Evolutionary conservation across 1,284 basidiomycete genomes (phyloP).

Genomic region (Anthracocystis panici-leucophaei): DNA sequence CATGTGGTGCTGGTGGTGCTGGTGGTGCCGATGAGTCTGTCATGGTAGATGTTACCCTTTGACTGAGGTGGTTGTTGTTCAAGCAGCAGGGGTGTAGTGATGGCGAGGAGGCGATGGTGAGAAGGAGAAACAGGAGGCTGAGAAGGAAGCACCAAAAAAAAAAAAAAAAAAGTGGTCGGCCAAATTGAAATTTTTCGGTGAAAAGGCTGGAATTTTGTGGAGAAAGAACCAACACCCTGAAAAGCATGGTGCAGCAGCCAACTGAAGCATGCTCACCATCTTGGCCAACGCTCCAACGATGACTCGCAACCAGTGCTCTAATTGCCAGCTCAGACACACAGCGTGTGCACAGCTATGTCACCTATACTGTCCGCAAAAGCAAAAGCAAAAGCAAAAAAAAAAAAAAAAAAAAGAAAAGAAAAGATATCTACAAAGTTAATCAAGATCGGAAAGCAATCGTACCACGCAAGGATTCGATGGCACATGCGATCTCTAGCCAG

Average conservation of each 20-base stretch:
- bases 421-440: too few relatives aligned
- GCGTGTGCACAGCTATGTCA: too few relatives aligned
- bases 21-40: conserved; percentile 2
- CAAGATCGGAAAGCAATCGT: too few relatives aligned
- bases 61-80: background rate
- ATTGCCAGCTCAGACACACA: too few relatives aligned
- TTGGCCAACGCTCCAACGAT: background rate
- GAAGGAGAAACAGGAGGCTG: background rate
- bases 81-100: background rate
- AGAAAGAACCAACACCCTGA: background rate
- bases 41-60: background rate
- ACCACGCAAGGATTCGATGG: too few relatives aligned
- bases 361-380: too few relatives aligned
- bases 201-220: conserved; percentile 6
- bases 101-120: background rate
- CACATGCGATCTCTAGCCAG: too few relatives aligned
- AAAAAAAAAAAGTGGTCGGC: conserved; percentile 5
- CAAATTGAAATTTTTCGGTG: conserved; percentile 4
- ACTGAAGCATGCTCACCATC: background rate
- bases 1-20: conserved; percentile 20
- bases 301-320: too few relatives aligned
- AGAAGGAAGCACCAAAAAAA: background rate
- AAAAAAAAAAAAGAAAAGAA: too few relatives aligned
- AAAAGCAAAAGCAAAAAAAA: too few relatives aligned
- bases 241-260: too few relatives aligned